phyloP scores from a whole-genome alignment of 2,329 filamentous ascomycete species.

The Aspergillus chevalieri region DNA sequence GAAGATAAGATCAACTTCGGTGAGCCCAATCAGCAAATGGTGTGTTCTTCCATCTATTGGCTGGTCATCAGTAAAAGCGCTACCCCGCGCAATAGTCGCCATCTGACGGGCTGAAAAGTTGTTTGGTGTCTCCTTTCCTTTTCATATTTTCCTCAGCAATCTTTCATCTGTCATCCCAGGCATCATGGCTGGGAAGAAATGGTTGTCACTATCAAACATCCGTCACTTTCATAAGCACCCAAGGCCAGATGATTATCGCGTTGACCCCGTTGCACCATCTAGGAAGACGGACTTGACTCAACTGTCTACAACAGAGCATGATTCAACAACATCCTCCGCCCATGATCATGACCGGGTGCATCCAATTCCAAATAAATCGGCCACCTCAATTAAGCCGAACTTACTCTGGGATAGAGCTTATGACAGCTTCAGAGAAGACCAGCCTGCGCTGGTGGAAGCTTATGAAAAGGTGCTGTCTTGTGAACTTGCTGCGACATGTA shows the following conservation, averaged over 20 bases:
- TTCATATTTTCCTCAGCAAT: background rate
- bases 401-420: background rate
- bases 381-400: background rate
- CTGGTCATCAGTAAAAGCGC: background rate
- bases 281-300: background rate
- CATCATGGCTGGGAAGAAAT: background rate
- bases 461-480: background rate
- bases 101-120: background rate
- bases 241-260: background rate
- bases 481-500: background rate
- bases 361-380: background rate
- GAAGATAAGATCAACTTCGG: no score
- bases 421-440: background rate
- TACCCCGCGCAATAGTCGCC: background rate
- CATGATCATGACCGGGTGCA: background rate
- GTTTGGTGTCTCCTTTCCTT: background rate
- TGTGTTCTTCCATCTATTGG: background rate
- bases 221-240: background rate
- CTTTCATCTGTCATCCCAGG: background rate
- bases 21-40: background rate
- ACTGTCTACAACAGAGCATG: background rate
- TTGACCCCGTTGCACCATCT: background rate
- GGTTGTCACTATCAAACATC: background rate
- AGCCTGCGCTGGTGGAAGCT: background rate
- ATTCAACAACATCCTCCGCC: background rate